These are phyloP conservation scores for Paraurostyla sp. DNA, from an alignment of 73 alveolate species.

Conservation along the genomic window DNA sequence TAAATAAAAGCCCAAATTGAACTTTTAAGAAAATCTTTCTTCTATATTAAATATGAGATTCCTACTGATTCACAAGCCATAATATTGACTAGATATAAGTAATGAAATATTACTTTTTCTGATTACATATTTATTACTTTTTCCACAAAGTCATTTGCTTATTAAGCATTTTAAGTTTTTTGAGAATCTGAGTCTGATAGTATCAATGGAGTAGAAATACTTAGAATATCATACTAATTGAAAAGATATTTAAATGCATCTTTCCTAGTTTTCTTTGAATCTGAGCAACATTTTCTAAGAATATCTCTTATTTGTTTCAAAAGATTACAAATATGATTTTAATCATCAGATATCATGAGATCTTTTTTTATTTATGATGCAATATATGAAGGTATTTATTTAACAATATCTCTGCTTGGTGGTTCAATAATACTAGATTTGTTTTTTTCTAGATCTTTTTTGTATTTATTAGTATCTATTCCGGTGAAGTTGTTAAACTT, in stretches of 20 bases:
- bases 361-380: constrained; percentile 26
- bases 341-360: not conserved
- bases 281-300: constrained; percentile 15
- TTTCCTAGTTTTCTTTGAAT: constrained; percentile 32
- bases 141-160: not conserved
- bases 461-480: not conserved
- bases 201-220: not conserved
- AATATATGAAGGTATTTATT: not conserved
- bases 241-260: constrained; percentile 26
- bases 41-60: not conserved
- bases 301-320: constrained; percentile 32
- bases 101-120: constrained; percentile 3
- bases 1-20: constrained; percentile 9
- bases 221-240: not conserved
- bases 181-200: not conserved
- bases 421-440: not conserved
- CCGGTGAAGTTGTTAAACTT: constrained; percentile 44
- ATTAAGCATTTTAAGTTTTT: not conserved
- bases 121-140: not conserved
- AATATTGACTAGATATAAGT: constrained; percentile 19
- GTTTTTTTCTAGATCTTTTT: not conserved
- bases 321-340: not conserved
- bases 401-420: not conserved
- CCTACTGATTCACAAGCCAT: constrained; percentile 56
- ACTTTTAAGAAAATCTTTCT: not conserved